phyloP scores from a whole-genome alignment of 2,329 filamentous ascomycete species.

The Beauveria sp. region DNA sequence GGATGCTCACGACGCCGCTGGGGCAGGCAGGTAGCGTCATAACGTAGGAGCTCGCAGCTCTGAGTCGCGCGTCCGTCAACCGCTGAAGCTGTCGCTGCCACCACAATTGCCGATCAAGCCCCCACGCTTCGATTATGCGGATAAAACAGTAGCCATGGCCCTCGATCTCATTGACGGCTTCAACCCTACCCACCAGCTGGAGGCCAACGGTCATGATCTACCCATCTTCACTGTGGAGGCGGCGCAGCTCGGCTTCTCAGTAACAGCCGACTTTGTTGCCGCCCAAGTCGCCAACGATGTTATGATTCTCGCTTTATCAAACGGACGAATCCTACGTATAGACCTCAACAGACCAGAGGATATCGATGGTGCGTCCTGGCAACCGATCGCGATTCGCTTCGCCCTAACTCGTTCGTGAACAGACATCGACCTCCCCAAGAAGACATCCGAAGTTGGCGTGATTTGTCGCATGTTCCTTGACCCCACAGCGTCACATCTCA shows the following conservation, averaged over 20 bases:
- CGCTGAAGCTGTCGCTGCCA: neutral
- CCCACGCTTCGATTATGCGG: neutral
- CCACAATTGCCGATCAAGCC: neutral
- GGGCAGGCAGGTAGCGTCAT: conserved; percentile 3
- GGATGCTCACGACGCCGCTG: neutral
- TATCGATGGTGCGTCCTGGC: conserved; percentile 65
- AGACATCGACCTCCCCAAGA: conserved; percentile 97
- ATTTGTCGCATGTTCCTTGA: conserved; percentile 97
- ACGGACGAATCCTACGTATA: conserved; percentile 86
- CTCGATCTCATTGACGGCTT: conserved; percentile 53
- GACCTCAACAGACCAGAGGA: conserved; percentile 90
- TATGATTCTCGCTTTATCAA: conserved; percentile 83
- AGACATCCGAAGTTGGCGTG: conserved; percentile 80
- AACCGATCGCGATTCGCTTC: neutral
- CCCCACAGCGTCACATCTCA: conserved; percentile 87
- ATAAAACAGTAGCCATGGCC: conserved; percentile 23
- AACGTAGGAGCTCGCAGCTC: neutral
- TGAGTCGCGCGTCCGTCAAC: neutral
- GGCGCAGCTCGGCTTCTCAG: conserved; percentile 88
- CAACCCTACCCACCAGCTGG: conserved; percentile 53
- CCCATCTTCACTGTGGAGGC: conserved; percentile 93
- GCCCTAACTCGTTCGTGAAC: conserved; percentile 11
- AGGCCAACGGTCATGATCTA: conserved; percentile 53
- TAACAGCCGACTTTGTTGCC: conserved; percentile 91
- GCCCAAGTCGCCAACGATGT: conserved; percentile 98